A percentile compares a stretch with the other conserved stretches of the same genome.
Evolutionary conservation across 768 basidiomycete genomes (phyloP).

Genomic region (Grammothele lineata): DNA sequence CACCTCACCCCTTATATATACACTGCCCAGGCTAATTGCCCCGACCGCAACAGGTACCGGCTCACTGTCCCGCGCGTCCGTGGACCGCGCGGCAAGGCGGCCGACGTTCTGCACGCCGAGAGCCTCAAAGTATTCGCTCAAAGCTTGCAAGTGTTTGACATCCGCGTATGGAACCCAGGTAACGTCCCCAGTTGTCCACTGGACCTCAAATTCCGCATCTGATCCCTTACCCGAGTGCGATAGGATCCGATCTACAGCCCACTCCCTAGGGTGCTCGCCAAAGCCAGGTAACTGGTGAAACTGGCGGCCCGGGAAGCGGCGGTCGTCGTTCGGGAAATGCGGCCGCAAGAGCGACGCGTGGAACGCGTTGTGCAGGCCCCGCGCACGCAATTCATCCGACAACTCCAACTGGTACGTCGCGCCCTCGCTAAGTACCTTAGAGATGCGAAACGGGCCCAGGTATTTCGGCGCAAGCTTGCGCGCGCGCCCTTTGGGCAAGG

Average conservation of each 20-base stretch:
- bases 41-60: too few species aligned
- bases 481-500: slow-evolving; percentile 27
- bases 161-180: slow-evolving; percentile 12
- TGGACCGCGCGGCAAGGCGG: too few species aligned
- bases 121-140: slow-evolving; percentile 11
- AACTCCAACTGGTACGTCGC: slow-evolving; percentile 28
- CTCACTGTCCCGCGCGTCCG: too few species aligned
- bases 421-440: slow-evolving; percentile 1
- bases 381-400: slow-evolving; percentile 20
- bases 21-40: too few species aligned
- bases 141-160: slow-evolving; percentile 6
- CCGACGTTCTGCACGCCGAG: not conserved
- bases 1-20: too few species aligned
- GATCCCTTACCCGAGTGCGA: slow-evolving; percentile 8
- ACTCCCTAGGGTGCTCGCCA: slow-evolving; percentile 30
- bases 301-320: slow-evolving; percentile 31
- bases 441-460: slow-evolving; percentile 34
- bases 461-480: slow-evolving; percentile 33
- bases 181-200: slow-evolving; percentile 12
- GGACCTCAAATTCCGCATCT: slow-evolving; percentile 1
- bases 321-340: slow-evolving; percentile 27
- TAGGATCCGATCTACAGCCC: slow-evolving; percentile 32
- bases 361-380: slow-evolving; percentile 30
- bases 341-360: slow-evolving; percentile 29
- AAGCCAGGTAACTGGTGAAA: slow-evolving; percentile 31